Base-by-base conservation (phyloP, 129 eudicot species). In the Glebionis coronaria region DNA sequence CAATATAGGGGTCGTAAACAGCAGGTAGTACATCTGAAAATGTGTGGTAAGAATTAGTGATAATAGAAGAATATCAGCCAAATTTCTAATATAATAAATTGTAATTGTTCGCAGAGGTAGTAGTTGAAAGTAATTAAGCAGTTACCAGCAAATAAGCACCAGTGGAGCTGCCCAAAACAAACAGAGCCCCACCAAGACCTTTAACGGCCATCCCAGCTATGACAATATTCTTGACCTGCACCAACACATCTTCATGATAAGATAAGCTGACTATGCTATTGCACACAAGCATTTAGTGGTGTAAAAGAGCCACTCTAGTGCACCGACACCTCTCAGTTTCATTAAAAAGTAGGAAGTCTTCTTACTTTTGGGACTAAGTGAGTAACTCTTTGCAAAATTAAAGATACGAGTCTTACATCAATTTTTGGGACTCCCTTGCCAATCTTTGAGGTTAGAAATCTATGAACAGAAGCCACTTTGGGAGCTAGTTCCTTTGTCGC, bases 121-220 rank as follows among this genome's bases (percentile, higher is more conserved):
- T 19, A 13, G 10, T 11, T 51, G 4, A 12, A 38, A 57, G 61
- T 18, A 19, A 12, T 66, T 10, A 49, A 64, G 15, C 49, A 16
- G 79, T 77, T 42, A 90, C 97, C 89, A 90, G 78, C 69, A 90
- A 69, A 76, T 66, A 73, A 47, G 97, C 97, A 12, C 97, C 97
- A 2, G 79, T 44, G 19, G 80, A 56, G 81, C 91, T 82, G 69
- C 95, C 95, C 51, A 87, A 75, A 14, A 90, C 85, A 69, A 90
- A 87, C 18, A 90, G 45, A 35, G 82, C 65, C 27, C 97, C 91
- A 23, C 97, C 97, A 40, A 90, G 68, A 23, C 91, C 95, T 71
- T 90, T 82, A 28, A 82, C 61, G 12, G 51, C 74, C 25, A 90
- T 76, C 15, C 79, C 73, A 20, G 71, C 79, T 40, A 83, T 80